A percentile compares a stretch with the other conserved stretches of the same genome.
These are phyloP conservation scores for Mortierella antarctica DNA, from an alignment of 192 early-diverging fungal genomes.

Conservation along the genomic window DNA sequence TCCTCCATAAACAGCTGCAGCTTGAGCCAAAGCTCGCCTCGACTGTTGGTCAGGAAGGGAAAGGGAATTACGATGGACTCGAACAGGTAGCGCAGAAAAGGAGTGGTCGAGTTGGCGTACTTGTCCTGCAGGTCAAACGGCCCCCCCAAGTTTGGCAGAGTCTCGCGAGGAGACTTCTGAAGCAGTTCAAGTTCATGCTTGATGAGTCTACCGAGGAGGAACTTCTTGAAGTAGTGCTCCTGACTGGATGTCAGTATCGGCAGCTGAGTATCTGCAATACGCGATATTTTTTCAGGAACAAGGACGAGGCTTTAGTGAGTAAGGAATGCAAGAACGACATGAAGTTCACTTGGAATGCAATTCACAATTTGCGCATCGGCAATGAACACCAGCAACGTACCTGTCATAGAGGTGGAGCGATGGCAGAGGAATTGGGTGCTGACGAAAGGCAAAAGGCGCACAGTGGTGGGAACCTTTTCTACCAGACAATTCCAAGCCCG, in stretches of 20 bases:
- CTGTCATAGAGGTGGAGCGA: neutral
- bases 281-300: neutral
- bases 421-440: neutral
- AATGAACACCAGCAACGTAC: neutral
- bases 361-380: too few species aligned
- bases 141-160: constrained; percentile 30
- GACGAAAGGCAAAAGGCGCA: too few species aligned
- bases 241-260: constrained; percentile 40
- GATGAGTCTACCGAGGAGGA: constrained; percentile 60
- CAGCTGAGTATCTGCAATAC: neutral
- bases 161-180: constrained; percentile 25
- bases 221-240: constrained; percentile 66
- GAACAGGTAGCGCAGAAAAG: constrained; percentile 60
- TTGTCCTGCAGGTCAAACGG: constrained; percentile 39
- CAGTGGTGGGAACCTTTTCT: too few species aligned
- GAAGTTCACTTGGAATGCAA: neutral
- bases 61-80: constrained; percentile 58
- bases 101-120: constrained; percentile 35
- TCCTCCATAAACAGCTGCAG: constrained; percentile 59
- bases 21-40: constrained; percentile 60
- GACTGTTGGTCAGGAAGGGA: constrained; percentile 58
- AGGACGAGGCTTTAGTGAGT: neutral
- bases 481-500: too few species aligned
- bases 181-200: constrained; percentile 54
- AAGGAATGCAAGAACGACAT: neutral